Percentiles rank a stretch among this genome's conserved stretches.
phyloP scores from a whole-genome alignment of 2,329 filamentous ascomycete species.

The Alternaria triticina region DNA sequence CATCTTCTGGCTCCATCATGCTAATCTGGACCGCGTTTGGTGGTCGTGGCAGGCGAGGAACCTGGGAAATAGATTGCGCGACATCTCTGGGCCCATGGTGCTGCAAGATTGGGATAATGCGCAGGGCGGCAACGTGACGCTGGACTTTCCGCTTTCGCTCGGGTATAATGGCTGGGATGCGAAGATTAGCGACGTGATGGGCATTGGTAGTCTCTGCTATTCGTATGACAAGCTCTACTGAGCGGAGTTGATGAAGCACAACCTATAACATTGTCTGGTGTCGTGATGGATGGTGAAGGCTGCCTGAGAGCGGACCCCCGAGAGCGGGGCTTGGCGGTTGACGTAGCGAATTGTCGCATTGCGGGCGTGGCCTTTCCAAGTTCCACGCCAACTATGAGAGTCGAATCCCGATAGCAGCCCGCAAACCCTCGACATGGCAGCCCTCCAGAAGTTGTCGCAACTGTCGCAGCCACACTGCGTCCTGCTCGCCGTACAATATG shows the following conservation, averaged over 20 bases:
- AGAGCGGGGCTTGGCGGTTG: slow-evolving; percentile 23
- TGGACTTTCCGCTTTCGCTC: neutral
- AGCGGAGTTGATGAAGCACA: neutral
- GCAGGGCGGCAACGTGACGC: neutral
- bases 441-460: slow-evolving; percentile 36
- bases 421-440: slow-evolving; percentile 24
- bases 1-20: neutral
- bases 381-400: neutral
- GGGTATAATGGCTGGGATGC: neutral
- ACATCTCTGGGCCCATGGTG: neutral
- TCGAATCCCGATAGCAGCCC: neutral
- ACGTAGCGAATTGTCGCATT: slow-evolving; percentile 19
- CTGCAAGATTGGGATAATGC: neutral
- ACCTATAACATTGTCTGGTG: neutral
- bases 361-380: slow-evolving; percentile 20
- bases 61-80: neutral
- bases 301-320: slow-evolving; percentile 14
- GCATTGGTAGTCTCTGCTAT: neutral
- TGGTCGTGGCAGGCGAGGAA: neutral
- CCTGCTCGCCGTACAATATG: slow-evolving; percentile 74
- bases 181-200: neutral
- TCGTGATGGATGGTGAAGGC: neutral
- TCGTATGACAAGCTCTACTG: neutral
- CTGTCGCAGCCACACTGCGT: slow-evolving; percentile 72
- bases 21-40: neutral